Evolutionary conservation across 1,284 basidiomycete genomes (phyloP), one percentile per base, ranked within the genome.

Genomic region (Moesziomyces globuligerus): DNA sequence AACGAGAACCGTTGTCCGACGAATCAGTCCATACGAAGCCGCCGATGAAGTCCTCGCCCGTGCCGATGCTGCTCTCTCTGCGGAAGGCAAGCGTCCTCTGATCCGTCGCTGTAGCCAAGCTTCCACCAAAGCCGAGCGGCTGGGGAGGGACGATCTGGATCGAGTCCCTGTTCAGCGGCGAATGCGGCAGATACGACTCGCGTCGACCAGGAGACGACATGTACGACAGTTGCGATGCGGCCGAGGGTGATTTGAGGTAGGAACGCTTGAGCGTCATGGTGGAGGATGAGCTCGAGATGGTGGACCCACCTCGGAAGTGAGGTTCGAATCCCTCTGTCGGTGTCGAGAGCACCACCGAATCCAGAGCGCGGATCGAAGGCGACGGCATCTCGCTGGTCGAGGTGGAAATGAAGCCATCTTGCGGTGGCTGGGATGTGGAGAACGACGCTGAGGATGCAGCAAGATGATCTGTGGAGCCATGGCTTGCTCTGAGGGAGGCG

Each of bases 101-200:
- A 46, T 79, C 76, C 11, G 60, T 48, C 2, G 75, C 75, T 45
- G 55, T 70, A 2, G 76, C 75, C 60, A 76, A 58, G 20, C 44
- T 59, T 18, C 73, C 71, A 15, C 75, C 73, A 43, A 77, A 77
- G 2, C 76, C 76, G 10, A 79, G 73, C 23, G 76, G 76, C 41
- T 78, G 75, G 2, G 76, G 76, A 3, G 76, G 74, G 23, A 74
- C 46, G 25, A 79, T 77, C 46, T 77, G 75, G 21, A 79, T 77
- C 40, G 57, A 53, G 20, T 79, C 75, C 7, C 76, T 39, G 40
- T 79, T 78, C 23, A 60, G 46, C 11, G 75, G 75, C 41, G 70
- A 64, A 32, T 79, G 76, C 11, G 76, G 76, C 9, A 79, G 49
- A 18, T 79, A 79, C 11, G 73, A 74, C 17, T 77, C 74, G 20